Percentiles rank a stretch among this genome's conserved stretches.
These are phyloP conservation scores for Chlorella sp. DNA, from an alignment of 139 green algal species.

Conservation along the genomic window DNA sequence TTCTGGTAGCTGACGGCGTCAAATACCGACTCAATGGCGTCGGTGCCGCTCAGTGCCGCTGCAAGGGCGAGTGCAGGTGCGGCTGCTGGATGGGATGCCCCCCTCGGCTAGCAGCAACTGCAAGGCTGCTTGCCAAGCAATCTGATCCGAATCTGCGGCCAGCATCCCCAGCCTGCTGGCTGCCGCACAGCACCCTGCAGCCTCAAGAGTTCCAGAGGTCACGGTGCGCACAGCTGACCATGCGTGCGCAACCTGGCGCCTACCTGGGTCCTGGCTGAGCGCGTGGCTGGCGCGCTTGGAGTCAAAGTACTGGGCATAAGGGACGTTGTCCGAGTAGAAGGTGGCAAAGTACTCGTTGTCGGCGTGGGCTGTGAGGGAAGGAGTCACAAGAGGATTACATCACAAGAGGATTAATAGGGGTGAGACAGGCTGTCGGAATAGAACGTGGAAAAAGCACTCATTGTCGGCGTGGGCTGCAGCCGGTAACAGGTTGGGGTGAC, in stretches of 20 bases:
- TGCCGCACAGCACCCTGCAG: no score
- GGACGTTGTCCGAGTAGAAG: conserved; percentile 43
- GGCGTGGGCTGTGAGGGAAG: conserved; percentile 29
- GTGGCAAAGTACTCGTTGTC: conserved; percentile 44
- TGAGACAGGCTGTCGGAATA: conserved; percentile 43
- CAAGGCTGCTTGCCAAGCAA: no score
- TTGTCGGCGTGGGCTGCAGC: conserved; percentile 26
- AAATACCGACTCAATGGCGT: conserved; percentile 63
- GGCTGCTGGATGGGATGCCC: no score
- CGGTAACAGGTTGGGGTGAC: no score
- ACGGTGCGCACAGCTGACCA: neutral
- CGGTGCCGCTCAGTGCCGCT: conserved; percentile 42
- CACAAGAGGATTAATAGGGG: no score
- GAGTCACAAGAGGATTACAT: neutral
- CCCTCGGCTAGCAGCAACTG: no score
- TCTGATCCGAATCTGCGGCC: no score
- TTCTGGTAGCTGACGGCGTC: conserved; percentile 82
- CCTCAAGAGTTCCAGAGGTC: no score
- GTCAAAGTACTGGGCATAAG: conserved; percentile 49
- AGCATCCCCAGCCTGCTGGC: no score
- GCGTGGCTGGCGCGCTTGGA: conserved; percentile 45
- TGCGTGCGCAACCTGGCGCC: neutral
- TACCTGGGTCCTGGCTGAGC: conserved; percentile 25
- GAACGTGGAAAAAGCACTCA: conserved; percentile 51
- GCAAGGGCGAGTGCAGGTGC: neutral